Evolutionary conservation across 2,329 filamentous ascomycete species (phyloP).

Genomic region (Epichloe bromicola): DNA sequence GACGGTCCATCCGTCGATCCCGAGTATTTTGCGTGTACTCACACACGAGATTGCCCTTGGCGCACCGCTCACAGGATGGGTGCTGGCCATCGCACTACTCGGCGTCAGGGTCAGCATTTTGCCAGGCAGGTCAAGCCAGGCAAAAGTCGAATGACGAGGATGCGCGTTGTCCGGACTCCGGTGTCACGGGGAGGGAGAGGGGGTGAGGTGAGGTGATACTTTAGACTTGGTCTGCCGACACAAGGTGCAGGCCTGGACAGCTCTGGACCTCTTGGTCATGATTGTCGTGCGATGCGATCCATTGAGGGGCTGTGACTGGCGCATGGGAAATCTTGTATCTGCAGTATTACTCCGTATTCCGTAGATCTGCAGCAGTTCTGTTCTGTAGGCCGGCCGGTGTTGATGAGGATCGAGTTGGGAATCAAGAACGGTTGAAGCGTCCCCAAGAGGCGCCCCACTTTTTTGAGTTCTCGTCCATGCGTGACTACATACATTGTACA

Average conservation of each 20-base stretch:
- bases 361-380: too few species aligned
- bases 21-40: constrained; percentile 11
- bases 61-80: constrained; percentile 13
- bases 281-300: constrained; percentile 8
- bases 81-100: constrained; percentile 11
- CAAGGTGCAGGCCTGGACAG: constrained; percentile 11
- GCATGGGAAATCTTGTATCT: background rate
- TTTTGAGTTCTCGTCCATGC: background rate
- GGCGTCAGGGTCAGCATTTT: background rate
- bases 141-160: background rate
- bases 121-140: background rate
- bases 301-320: constrained; percentile 2
- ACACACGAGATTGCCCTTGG: constrained; percentile 7
- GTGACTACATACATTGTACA: too few species aligned
- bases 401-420: too few species aligned
- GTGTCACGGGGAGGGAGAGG: background rate
- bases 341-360: too few species aligned
- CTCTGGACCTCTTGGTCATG: constrained; percentile 12
- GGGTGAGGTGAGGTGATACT: constrained; percentile 2
- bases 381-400: too few species aligned
- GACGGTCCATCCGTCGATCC: constrained; percentile 14
- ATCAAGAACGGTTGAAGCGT: background rate
- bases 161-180: background rate
- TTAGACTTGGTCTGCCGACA: constrained; percentile 14
- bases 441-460: background rate